Percentiles rank a stretch among this genome's conserved stretches.
Conservation (phyloP, 2,329 filamentous ascomycete species). For the Colletotrichum echinochloae region DNA sequence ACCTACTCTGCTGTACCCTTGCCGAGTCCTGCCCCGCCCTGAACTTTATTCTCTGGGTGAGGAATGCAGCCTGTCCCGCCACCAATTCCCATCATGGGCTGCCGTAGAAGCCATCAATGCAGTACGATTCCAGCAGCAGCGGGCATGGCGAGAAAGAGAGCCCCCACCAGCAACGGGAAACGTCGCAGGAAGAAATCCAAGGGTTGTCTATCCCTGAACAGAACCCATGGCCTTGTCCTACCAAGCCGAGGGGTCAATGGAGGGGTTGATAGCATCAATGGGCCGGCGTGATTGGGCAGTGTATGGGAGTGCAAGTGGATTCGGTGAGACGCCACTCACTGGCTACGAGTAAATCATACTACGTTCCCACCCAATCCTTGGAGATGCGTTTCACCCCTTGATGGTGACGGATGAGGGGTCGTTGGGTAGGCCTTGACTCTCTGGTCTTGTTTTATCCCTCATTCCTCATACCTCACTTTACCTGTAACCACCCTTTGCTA, state of each 20-base stretch:
- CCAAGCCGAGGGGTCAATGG: neutral
- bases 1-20: slow-evolving; percentile 1
- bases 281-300: slow-evolving; percentile 4
- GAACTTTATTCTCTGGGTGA: neutral
- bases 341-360: slow-evolving; percentile 35
- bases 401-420: slow-evolving; percentile 1
- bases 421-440: slow-evolving; percentile 1
- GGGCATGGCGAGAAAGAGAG: neutral
- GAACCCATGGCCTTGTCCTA: slow-evolving; percentile 1
- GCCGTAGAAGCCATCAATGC: neutral
- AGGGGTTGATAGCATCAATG: slow-evolving; percentile 5
- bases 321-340: slow-evolving; percentile 17
- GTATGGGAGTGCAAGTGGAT: slow-evolving; percentile 24
- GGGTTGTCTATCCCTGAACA: neutral
- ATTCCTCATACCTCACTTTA: slow-evolving; percentile 3
- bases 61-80: neutral
- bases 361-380: slow-evolving; percentile 31
- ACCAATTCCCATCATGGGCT: neutral
- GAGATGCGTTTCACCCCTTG: slow-evolving; percentile 28
- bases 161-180: neutral
- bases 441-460: slow-evolving; percentile 5
- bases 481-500: neutral
- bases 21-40: neutral
- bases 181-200: neutral
- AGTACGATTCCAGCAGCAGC: neutral